Percentiles rank a stretch among this genome's conserved stretches.
phyloP scores from a whole-genome alignment of 306 rosid genomes.

The Bauhinia variegata region DNA sequence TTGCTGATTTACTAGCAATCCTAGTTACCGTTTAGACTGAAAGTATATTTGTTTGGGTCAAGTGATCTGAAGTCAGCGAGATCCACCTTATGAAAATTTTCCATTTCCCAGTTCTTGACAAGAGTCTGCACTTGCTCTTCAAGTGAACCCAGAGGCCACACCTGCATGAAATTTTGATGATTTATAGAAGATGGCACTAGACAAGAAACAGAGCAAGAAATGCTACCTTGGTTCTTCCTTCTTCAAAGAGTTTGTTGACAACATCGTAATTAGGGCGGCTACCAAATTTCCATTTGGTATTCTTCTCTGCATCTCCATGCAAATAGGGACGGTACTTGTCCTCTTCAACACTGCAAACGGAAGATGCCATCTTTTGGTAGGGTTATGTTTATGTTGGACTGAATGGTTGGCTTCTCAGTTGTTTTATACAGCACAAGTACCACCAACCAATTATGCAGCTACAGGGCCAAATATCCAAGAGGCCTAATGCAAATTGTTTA shows the following conservation, averaged over 20 bases:
- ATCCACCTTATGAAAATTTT: conserved; percentile 51
- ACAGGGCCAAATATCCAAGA: too few relatives aligned
- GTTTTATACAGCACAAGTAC: too few relatives aligned
- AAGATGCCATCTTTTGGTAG: conserved; percentile 37
- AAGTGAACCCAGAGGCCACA: conserved; percentile 67
- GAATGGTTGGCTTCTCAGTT: neutral
- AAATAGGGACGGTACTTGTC: conserved; percentile 52
- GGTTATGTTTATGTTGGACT: neutral
- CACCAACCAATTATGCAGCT: too few relatives aligned
- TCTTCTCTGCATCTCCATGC: conserved; percentile 53
- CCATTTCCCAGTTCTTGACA: conserved; percentile 70
- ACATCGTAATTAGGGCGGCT: conserved; percentile 54
- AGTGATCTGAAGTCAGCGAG: conserved; percentile 41
- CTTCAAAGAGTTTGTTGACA: conserved; percentile 65
- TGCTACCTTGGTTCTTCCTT: conserved; percentile 74
- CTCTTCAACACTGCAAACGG: conserved; percentile 15
- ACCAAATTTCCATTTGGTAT: conserved; percentile 66
- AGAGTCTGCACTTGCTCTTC: conserved; percentile 65
- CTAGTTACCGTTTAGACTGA: conserved; percentile 65
- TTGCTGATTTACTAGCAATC: too few relatives aligned
- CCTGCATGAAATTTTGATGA: conserved; percentile 18
- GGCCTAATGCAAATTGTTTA: too few relatives aligned
- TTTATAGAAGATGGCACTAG: too few relatives aligned
- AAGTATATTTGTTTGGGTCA: conserved; percentile 52
- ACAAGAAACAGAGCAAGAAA: too few relatives aligned